phyloP scores from a whole-genome alignment of 352 stramenopile species.

The Phytopythium delawarense region DNA sequence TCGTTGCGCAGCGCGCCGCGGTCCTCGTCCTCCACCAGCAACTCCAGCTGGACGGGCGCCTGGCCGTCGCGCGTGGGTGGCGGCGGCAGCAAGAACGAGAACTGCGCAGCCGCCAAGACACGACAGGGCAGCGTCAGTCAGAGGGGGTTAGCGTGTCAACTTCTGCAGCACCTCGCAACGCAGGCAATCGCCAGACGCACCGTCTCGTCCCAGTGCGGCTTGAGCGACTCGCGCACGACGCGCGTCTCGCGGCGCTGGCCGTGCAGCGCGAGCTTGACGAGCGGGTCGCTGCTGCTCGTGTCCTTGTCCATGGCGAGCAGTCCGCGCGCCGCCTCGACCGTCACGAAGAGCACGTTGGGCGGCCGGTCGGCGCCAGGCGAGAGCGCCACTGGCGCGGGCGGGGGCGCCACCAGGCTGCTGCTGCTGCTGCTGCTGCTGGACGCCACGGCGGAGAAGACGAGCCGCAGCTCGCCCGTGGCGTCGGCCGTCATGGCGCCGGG shows the following conservation, averaged over 20 bases:
- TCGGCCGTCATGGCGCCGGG: constrained; percentile 44
- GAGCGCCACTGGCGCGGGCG: not conserved
- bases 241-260: constrained; percentile 68
- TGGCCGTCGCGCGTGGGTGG: constrained; percentile 10
- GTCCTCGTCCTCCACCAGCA: constrained; percentile 66
- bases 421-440: constrained; percentile 4
- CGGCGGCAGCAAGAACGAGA: constrained; percentile 41
- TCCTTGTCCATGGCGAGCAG: constrained; percentile 80
- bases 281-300: constrained; percentile 80
- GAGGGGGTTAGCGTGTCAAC: too few relatives aligned
- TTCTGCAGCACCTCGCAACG: too few relatives aligned
- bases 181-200: not conserved
- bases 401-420: not conserved
- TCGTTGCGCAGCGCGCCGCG: constrained; percentile 53
- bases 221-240: constrained; percentile 67
- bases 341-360: constrained; percentile 67
- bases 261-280: constrained; percentile 74
- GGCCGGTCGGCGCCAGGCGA: constrained; percentile 7
- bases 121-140: too few relatives aligned
- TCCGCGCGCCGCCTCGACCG: constrained; percentile 66
- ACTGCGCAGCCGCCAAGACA: constrained; percentile 6
- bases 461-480: constrained; percentile 49
- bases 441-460: constrained; percentile 27
- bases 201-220: constrained; percentile 72
- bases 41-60: constrained; percentile 32